phyloP scores from a whole-genome alignment of 106 monocot genomes.

The Chionographis japonica region DNA sequence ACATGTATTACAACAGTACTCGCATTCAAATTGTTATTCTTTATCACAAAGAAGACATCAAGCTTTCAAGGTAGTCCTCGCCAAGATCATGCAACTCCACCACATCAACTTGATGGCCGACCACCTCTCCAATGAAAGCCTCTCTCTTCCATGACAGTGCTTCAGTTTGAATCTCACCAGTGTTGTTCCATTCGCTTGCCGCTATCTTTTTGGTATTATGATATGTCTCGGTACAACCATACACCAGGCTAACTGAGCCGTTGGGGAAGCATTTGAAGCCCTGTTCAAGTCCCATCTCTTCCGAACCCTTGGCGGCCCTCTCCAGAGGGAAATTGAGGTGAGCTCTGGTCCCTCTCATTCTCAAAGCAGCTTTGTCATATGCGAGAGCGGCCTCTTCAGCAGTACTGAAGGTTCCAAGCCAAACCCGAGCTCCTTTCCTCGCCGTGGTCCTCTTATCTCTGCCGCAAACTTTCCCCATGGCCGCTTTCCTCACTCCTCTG shows the following conservation, averaged over 20 bases:
- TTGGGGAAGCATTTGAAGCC: neutral
- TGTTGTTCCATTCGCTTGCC: constrained; percentile 2
- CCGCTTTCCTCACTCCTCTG: constrained; percentile 32
- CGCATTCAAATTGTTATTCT: neutral
- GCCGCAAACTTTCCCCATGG: constrained; percentile 52
- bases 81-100: constrained; percentile 41
- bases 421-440: constrained; percentile 34
- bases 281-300: neutral
- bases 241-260: neutral
- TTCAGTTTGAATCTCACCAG: constrained; percentile 1
- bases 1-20: too few relatives aligned
- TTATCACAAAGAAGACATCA: constrained; percentile 24
- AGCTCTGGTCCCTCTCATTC: constrained; percentile 35
- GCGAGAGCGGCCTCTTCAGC: constrained; percentile 50
- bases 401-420: constrained; percentile 40
- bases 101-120: constrained; percentile 3
- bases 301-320: constrained; percentile 3
- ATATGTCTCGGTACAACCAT: neutral
- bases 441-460: constrained; percentile 40
- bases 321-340: constrained; percentile 44
- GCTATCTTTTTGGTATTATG: constrained; percentile 7
- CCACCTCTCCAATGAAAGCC: neutral
- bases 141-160: constrained; percentile 3
- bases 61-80: constrained; percentile 28
- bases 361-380: constrained; percentile 42